Evolutionary conservation across 306 rosid genomes (phyloP), one percentile per base, ranked within the genome.

Genomic region (Cajanus cajan): DNA sequence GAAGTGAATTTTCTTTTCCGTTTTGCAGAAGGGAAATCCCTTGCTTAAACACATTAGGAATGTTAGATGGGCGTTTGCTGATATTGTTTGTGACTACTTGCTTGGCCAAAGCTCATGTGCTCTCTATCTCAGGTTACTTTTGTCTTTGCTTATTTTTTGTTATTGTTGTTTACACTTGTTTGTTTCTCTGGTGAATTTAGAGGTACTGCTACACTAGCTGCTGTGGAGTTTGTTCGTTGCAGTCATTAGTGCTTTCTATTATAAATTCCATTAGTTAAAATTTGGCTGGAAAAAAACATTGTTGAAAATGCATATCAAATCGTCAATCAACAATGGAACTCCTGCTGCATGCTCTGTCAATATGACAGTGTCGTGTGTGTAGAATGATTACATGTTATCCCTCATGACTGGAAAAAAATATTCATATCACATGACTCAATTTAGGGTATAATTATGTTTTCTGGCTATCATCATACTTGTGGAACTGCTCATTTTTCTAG

Each of bases 81-180:
- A 95, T 88, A 28, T 95, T 74, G 87, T 83, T 43, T 93, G 98
- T 80, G 98, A 95, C 85, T 95, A 85, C 88, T 80, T 95, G 79
- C 96, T 95, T 47, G 97, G 98, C 39, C 95, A 88, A 74, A 85
- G 88, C 88, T 91, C 98, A 8, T 95, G 97, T 83, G 98, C 98
- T 37, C 95, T 95, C 65, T 95, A 95, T 82, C 76, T 95, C 83
- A 95, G 98, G 98, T 95, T 86, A 4, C 31, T 61, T 64, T 83
- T 54, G 45, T 21, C 65, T 73, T n/a, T n/a, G n/a, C 45, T 52
- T 16, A 7, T 2, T 18, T 50, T 59, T 51, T 19, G 13, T 10
- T 39, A 3, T 39, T 62, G 13, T 24, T 54, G 12, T 31, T 18
- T 34, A 14, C 36, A n/a, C 19, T 65, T 70, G 52, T n/a, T 54